phyloP scores from a whole-genome alignment of 257 asterid genomes.

The Catharanthus roseus region DNA sequence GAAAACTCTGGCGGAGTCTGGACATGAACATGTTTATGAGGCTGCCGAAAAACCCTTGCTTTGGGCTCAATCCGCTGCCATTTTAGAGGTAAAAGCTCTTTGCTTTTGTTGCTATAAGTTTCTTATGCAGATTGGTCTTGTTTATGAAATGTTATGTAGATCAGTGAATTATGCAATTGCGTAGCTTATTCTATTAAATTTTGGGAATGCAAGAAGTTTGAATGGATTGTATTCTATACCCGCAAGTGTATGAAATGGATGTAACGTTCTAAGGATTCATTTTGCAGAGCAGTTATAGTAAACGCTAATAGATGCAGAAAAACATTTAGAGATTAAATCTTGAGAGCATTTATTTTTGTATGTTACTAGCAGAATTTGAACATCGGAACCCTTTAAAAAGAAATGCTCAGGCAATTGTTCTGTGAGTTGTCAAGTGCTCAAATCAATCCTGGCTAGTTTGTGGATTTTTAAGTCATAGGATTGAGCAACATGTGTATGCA shows the following conservation, averaged over 20 bases:
- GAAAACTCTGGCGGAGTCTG: constrained; percentile 50
- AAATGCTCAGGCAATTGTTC: not conserved
- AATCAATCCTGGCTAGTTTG: not conserved
- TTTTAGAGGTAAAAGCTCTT: constrained; percentile 42
- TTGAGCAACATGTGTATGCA: not conserved
- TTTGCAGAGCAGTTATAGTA: not conserved
- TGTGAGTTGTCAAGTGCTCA: not conserved
- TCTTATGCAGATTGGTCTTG: not conserved
- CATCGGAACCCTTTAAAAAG: not conserved
- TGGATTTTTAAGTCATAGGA: not conserved
- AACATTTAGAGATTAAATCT: not conserved
- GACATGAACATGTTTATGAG: constrained; percentile 66
- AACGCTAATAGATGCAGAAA: not conserved
- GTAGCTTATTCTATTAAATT: not conserved
- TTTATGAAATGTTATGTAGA: not conserved
- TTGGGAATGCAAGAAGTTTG: not conserved
- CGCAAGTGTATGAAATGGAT: not conserved
- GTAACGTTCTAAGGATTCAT: not conserved
- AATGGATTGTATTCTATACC: not conserved
- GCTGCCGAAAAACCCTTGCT: constrained; percentile 75
- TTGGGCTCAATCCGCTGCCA: constrained; percentile 80
- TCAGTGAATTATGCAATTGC: not conserved
- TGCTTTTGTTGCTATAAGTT: not conserved
- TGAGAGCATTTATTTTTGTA: not conserved
- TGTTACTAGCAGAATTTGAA: not conserved